Conservation (phyloP, 495 filamentous ascomycete genomes). For the Diplogelasinospora grovesii region DNA sequence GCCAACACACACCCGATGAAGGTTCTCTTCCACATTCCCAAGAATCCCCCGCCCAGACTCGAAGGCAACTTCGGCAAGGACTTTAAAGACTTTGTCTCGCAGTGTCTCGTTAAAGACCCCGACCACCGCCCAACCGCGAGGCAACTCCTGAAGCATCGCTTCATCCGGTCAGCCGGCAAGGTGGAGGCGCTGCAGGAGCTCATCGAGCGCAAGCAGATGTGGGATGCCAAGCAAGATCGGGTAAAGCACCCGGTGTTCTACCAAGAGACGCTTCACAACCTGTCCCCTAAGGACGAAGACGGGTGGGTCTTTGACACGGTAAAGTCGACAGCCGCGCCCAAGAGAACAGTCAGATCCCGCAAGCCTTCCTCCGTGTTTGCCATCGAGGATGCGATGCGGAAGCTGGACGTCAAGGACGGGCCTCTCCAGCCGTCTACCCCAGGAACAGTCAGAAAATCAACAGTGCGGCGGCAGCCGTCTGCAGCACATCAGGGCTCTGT, state of each 20-base stretch:
- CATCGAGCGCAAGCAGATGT: constrained; percentile 75
- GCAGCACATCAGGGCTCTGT: constrained; percentile 26
- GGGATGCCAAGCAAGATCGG: constrained; percentile 59
- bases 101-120: constrained; percentile 86
- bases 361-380: constrained; percentile 46
- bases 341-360: constrained; percentile 41
- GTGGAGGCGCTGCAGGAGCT: constrained; percentile 80
- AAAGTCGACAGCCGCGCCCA: constrained; percentile 48
- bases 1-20: constrained; percentile 96
- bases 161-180: constrained; percentile 78
- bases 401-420: constrained; percentile 53
- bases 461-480: constrained; percentile 49
- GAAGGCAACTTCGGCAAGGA: constrained; percentile 84
- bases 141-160: constrained; percentile 84
- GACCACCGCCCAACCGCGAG: constrained; percentile 77
- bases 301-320: constrained; percentile 99
- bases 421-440: constrained; percentile 47
- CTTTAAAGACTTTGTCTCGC: constrained; percentile 88
- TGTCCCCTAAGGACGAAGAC: constrained; percentile 64
- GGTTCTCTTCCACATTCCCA: constrained; percentile 94
- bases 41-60: constrained; percentile 75
- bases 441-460: constrained; percentile 43
- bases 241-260: constrained; percentile 68
- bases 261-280: constrained; percentile 80
- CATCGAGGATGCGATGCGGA: constrained; percentile 51